Percentiles rank a stretch among this genome's conserved stretches.
phyloP scores from a whole-genome alignment of 768 basidiomycete species.

The Aureoboletus auriporus region DNA sequence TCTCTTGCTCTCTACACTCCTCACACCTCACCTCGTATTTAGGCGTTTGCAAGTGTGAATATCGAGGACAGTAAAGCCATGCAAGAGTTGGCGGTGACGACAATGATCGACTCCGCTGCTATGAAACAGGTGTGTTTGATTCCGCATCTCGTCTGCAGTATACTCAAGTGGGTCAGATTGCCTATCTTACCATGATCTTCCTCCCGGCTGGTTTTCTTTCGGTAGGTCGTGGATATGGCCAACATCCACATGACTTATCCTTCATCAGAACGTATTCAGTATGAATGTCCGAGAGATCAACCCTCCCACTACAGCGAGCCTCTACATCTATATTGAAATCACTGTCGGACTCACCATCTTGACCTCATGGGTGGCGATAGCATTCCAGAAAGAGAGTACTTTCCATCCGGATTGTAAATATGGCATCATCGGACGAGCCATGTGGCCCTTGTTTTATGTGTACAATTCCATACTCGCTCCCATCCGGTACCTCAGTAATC shows the following conservation, averaged over 20 bases:
- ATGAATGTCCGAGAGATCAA: constrained; percentile 32
- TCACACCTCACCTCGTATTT: neutral
- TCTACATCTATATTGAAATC: constrained; percentile 36
- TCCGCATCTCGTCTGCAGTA: neutral
- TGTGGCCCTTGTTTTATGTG: constrained; percentile 21
- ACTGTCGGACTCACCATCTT: constrained; percentile 46
- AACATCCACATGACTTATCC: constrained; percentile 4
- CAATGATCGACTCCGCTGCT: constrained; percentile 39
- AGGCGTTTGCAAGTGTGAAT: constrained; percentile 61
- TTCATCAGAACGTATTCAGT: constrained; percentile 28
- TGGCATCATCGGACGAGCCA: constrained; percentile 3
- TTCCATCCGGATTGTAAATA: constrained; percentile 5
- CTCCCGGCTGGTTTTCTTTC: constrained; percentile 47
- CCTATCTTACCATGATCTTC: constrained; percentile 60
- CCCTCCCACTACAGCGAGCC: constrained; percentile 18
- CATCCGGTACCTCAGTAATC: neutral
- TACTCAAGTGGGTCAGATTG: constrained; percentile 25
- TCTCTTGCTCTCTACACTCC: neutral
- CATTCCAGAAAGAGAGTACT: constrained; percentile 37
- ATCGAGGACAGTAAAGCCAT: constrained; percentile 50
- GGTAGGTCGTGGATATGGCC: constrained; percentile 11
- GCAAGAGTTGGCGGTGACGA: constrained; percentile 44
- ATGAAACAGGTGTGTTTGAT: constrained; percentile 30
- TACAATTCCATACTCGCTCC: constrained; percentile 1
- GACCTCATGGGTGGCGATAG: constrained; percentile 55